phyloP scores from a whole-genome alignment of 2,329 filamentous ascomycete species.

The Tolypocladium tropicale region DNA sequence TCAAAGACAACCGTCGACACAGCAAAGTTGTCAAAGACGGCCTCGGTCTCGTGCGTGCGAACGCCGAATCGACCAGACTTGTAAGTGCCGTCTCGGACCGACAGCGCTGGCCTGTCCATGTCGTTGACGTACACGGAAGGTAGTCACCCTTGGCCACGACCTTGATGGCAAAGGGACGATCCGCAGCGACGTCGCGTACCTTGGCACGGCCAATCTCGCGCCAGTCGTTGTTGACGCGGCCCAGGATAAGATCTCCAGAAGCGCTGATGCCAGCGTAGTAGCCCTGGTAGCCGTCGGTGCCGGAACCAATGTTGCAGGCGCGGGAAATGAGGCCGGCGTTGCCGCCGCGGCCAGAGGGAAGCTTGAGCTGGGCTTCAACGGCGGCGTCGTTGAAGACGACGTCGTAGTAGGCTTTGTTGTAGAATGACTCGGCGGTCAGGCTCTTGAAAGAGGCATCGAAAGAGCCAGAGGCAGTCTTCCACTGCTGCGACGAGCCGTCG shows the following conservation, averaged over 20 bases:
- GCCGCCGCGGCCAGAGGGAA: no score
- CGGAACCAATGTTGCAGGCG: neutral
- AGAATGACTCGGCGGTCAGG: no score
- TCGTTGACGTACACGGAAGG: neutral
- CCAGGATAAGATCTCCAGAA: neutral
- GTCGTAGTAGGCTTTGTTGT: no score
- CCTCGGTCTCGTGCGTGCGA: neutral
- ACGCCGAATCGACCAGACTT: neutral
- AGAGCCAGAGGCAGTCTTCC: no score
- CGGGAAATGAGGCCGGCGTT: neutral
- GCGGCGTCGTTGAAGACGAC: no score
- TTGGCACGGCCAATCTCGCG: neutral
- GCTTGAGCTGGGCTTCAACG: no score
- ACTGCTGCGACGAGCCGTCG: no score
- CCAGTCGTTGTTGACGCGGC: neutral
- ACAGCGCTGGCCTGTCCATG: neutral
- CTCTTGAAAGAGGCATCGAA: no score
- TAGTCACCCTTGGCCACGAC: neutral
- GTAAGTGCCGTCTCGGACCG: neutral
- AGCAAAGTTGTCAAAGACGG: neutral
- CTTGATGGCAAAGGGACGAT: neutral
- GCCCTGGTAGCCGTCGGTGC: neutral
- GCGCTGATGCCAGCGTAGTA: neutral
- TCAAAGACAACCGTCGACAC: neutral
- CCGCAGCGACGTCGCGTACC: neutral